Conservation (phyloP, 257 asterid species). For the Gentiana straminea region DNA sequence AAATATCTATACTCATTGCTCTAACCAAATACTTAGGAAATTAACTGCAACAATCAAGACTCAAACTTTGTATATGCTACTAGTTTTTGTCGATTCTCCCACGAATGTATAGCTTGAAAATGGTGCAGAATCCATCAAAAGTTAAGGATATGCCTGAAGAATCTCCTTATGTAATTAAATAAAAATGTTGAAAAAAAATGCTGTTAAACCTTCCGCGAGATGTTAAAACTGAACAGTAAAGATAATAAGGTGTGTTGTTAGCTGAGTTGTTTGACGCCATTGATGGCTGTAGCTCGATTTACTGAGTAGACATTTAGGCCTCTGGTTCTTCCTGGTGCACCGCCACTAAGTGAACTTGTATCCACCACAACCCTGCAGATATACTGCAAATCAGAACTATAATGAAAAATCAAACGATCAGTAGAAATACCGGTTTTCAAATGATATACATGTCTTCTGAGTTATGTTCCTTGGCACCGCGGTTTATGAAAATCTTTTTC, state of each 20-base stretch:
- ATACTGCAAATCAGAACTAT: constrained; percentile 11
- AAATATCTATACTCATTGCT: too few species aligned
- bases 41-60: too few species aligned
- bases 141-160: neutral
- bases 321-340: constrained; percentile 86
- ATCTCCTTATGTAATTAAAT: too few species aligned
- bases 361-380: constrained; percentile 53
- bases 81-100: constrained; percentile 3
- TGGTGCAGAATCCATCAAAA: neutral
- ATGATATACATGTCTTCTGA: constrained; percentile 31
- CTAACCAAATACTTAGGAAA: too few species aligned
- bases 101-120: neutral
- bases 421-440: constrained; percentile 8
- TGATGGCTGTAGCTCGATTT: constrained; percentile 11
- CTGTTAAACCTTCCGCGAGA: too few species aligned
- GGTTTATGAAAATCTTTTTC: constrained; percentile 42
- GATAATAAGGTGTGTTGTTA: constrained; percentile 14
- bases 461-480: constrained; percentile 20
- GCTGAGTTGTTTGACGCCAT: constrained; percentile 18
- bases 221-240: too few species aligned
- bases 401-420: neutral
- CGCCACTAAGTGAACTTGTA: constrained; percentile 54
- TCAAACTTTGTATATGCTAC: neutral
- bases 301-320: constrained; percentile 34
- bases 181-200: too few species aligned